Evolutionary conservation across 2,329 filamentous ascomycete genomes (phyloP), one percentile per base, ranked within the genome.

Genomic region (Aureobasidium vineae): DNA sequence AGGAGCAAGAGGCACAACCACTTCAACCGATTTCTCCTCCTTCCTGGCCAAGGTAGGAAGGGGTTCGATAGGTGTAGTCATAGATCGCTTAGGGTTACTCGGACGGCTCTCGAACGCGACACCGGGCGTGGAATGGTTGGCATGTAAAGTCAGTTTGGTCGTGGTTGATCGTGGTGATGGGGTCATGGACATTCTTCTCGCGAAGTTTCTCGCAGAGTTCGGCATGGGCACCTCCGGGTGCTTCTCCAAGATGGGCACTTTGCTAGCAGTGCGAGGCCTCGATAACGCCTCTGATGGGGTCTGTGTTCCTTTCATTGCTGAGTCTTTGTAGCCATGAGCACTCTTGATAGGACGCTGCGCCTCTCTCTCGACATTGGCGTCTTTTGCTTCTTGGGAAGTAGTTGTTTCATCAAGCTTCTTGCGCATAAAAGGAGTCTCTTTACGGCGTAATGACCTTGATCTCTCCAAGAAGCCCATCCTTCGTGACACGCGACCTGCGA

Each of bases 391-490:
- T 21, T 63, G 49, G 23, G 52, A 52, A 16, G 59, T 57, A 38
- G 57, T n/a, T 50, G 57, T 13, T 36, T 63, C 59, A n/a, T 68
- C 65, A 40, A 67, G 47, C 40, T 59, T 67, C 38, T 65, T 49
- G 45, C 65, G 61, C 57, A 60, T 67, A 19, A 63, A 63, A 13
- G 50, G 66, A 11, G 63, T 61, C 50, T 69, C 66, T 50, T 69
- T 67, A 26, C 63, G 56, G 43, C 68, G 66, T 45, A 68, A 41
- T 28, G 68, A 69, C 49, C 67, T 66, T 41, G 68, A 68, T 52
- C 68, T 63, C 16, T 67, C 63, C n/a, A 69, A 33, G 36, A 69
- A 68, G n/a, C 68, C 68, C 68, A 69, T 69, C 5, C 13, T 28
- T 19, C 13, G 31, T 52, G 31, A 36, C 33, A 52, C 36, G 36